Evolutionary conservation across 2,329 filamentous ascomycete genomes (phyloP).

Genomic region (Sporothrix inflata): DNA sequence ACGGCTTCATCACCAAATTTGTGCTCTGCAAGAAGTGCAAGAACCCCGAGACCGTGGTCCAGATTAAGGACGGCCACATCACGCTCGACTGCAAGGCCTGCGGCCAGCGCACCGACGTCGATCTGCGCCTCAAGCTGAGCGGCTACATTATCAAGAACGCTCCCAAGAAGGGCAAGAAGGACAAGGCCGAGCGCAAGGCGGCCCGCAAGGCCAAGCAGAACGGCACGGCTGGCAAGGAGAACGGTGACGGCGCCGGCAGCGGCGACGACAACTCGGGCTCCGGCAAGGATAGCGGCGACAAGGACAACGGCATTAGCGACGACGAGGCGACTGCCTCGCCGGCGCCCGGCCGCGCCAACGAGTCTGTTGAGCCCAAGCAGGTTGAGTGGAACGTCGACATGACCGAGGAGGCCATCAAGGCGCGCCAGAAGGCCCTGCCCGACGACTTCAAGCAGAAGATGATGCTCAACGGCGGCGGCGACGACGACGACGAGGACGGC

Average conservation of each 20-base stretch:
- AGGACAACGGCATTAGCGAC: slow-evolving; percentile 68
- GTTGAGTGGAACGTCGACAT: slow-evolving; percentile 97
- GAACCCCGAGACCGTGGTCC: slow-evolving; percentile 96
- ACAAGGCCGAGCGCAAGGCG: slow-evolving; percentile 91
- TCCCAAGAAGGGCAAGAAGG: slow-evolving; percentile 92
- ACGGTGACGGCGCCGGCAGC: slow-evolving; percentile 56
- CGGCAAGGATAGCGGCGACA: slow-evolving; percentile 52
- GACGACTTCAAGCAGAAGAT: slow-evolving; percentile 92
- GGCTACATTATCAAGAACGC: slow-evolving; percentile 97
- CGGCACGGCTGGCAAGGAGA: slow-evolving; percentile 60
- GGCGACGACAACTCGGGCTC: slow-evolving; percentile 61
- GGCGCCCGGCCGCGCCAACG: slow-evolving; percentile 51
- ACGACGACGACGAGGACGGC: slow-evolving; percentile 80
- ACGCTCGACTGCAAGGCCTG: slow-evolving; percentile 98
- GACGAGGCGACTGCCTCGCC: slow-evolving; percentile 59
- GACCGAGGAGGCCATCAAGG: slow-evolving; percentile 92
- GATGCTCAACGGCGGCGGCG: slow-evolving; percentile 71
- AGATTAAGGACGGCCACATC: slow-evolving; percentile 92
- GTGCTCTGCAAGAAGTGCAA: slow-evolving; percentile 99
- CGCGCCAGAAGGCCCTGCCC: slow-evolving; percentile 90
- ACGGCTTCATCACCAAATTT: slow-evolving; percentile 98
- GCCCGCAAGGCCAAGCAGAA: slow-evolving; percentile 86
- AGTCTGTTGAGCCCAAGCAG: slow-evolving; percentile 66
- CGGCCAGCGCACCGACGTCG: slow-evolving; percentile 88
- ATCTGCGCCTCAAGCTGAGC: slow-evolving; percentile 91